Base-by-base conservation (phyloP, 2,329 filamentous ascomycete genomes). In the Ambrosiella cleistominuta region DNA sequence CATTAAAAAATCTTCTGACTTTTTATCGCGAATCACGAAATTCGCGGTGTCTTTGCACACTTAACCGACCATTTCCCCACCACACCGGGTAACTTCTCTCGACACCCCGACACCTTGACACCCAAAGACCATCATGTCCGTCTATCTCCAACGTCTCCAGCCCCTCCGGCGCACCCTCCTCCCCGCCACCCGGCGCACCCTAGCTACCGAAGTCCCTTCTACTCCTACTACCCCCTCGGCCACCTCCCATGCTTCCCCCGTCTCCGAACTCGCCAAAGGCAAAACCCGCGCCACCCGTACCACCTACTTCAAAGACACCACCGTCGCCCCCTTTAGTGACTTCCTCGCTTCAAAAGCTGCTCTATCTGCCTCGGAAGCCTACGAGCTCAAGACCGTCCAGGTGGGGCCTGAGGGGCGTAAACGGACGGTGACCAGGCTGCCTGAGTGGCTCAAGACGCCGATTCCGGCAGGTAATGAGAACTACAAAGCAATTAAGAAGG, bases 361-460 rank as follows among this genome's bases (percentile, higher is more conserved):
- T 2, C 67, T 82, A 4, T 64, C 76, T 0, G 64, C 72, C 6
- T 68, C 71, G 62, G 80, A 83, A 57, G 79, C 80, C 5, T 81
- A 81, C 67, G 73, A 75, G 58, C 72, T 83, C 47, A 75, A 76
- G 63, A 84, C 81, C 44, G 81, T 78, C 63, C 74, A 82, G 66
- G 81, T 84, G 64, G 81, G 81, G 42, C 81, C 81, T 17, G 75
- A 74, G 36, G 80, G 80, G 61, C 79, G 75, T 68, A 79, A 81
- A 68, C 75, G 74, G 63, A 82, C 80, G 64, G 80, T 84, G 64
- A 84, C 81, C 12, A 82, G 93, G 53, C 75, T 98, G 54, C 93
- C 93, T 17, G 80, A 85, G 64, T 98, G 93, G 93, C 80, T 98
- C 62, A 96, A 97, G 77, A 98, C 91, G 19, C 87, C 89, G 1